A percentile compares a stretch with the other conserved stretches of the same genome.
phyloP scores from a whole-genome alignment of 169 alveolate species.

The Plasmodium blacklocki region DNA sequence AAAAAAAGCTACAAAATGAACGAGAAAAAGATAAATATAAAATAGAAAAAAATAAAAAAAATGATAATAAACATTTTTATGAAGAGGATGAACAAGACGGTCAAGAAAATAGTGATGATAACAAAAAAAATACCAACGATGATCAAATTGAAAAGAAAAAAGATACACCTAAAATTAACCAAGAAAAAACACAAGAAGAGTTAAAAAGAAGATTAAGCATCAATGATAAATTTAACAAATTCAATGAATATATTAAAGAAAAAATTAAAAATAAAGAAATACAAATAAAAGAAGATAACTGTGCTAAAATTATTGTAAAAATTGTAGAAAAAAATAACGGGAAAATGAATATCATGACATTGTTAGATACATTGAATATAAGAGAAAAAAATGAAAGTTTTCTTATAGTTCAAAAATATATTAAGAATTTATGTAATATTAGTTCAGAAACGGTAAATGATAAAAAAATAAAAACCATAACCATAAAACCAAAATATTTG shows the following conservation, averaged over 20 bases:
- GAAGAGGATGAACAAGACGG: not conserved
- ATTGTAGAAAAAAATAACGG: slow-evolving; percentile 74
- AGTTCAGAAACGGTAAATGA: slow-evolving; percentile 68
- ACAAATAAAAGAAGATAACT: slow-evolving; percentile 71
- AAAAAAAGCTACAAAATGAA: slow-evolving; percentile 25
- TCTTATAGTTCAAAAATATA: slow-evolving; percentile 56
- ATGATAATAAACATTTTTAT: slow-evolving; percentile 30
- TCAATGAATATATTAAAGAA: slow-evolving; percentile 64
- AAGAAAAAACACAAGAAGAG: slow-evolving; percentile 1
- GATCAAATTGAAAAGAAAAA: slow-evolving; percentile 48
- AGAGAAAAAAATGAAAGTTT: slow-evolving; percentile 74
- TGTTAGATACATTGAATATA: slow-evolving; percentile 66
- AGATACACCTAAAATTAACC: not conserved
- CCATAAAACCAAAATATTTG: slow-evolving; percentile 54
- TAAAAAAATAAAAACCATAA: slow-evolving; percentile 66
- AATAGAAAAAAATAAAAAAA: slow-evolving; percentile 62
- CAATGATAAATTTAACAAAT: slow-evolving; percentile 28
- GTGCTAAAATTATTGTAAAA: slow-evolving; percentile 65
- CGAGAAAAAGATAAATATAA: slow-evolving; percentile 47
- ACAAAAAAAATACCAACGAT: slow-evolving; percentile 51
- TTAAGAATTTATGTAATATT: slow-evolving; percentile 54
- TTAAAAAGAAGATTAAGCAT: slow-evolving; percentile 53
- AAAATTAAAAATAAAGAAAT: slow-evolving; percentile 71
- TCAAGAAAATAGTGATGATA: slow-evolving; percentile 18
- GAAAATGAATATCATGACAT: slow-evolving; percentile 53